Evolutionary conservation across 202 grass and related monocot species (phyloP), one percentile per base, ranked within the genome.

Genomic region (Setaria italica): DNA sequence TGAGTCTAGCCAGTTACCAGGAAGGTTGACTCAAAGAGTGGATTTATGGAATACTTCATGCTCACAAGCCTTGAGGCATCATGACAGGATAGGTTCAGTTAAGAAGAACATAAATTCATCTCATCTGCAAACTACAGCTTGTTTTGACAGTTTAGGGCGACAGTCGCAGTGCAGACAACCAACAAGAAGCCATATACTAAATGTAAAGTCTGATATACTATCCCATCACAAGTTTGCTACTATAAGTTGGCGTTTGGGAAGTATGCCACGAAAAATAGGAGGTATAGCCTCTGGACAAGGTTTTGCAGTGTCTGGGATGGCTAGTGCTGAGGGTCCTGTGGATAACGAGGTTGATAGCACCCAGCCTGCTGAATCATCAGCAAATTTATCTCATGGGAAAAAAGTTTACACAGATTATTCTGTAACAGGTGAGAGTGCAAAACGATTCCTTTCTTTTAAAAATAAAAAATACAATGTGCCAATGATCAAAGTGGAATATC

Each of bases 331-430:
- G 68, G 81, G 84, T 81, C 87, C 79, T 41, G 70, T 78, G 54
- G 87, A 86, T 46, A 89, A 88, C 55, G 82, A 55, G 42, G 72
- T 41, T 43, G 73, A 62, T 45, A 89, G 49, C 69, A 32, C 66
- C 9, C 70, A 88, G 70, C 25, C 45, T 43, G 64, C 13, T 11
- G 78, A 80, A 62, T 77, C 81, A 81, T 70, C 86, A 43, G 15
- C 55, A 30, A 77, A 42, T 59, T 77, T 58, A 25, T 74, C 93
- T 85, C 87, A 96, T 80, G 91, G 91, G 14, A 96, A 99, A 75
- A 86, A 88, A 74, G 76, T 99, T 51, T 86, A 96, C 74, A 94
- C 79, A 16, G 87, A 95, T 72, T 99, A 99, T 92, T 95, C 91
- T 48, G 75, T 95, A 13, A 99, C 89, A 32, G 91, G 93, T 84